These are phyloP conservation scores for Gonium pectorale DNA, from an alignment of 139 green algal genomes.

Conservation along the genomic window DNA sequence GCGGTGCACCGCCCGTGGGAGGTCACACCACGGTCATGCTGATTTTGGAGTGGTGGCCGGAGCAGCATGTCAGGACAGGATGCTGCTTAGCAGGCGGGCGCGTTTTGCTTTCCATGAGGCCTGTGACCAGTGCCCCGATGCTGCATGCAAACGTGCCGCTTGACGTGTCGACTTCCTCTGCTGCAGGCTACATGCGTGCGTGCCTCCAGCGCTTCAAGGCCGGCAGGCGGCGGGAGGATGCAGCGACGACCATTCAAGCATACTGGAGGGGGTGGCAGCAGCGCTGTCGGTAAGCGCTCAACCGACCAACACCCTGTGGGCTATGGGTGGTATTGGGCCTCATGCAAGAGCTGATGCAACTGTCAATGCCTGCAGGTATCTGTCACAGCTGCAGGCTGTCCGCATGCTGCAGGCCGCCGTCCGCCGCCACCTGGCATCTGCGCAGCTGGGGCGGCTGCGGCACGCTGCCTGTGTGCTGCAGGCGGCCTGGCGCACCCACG, in stretches of 20 bases:
- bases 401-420: conserved; percentile 9
- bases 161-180: too few relatives aligned
- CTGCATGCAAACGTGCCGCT: too few relatives aligned
- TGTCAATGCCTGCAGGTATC: conserved; percentile 17
- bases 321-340: too few relatives aligned
- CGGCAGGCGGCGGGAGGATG: neutral
- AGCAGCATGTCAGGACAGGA: too few relatives aligned
- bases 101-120: conserved; percentile 38
- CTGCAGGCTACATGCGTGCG: conserved; percentile 50
- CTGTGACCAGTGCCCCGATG: neutral
- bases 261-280: neutral
- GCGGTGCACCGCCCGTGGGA: too few relatives aligned
- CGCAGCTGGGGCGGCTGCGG: neutral
- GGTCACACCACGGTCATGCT: too few relatives aligned
- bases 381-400: neutral
- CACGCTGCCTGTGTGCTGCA: conserved; percentile 48
- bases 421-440: neutral
- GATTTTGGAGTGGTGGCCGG: too few relatives aligned
- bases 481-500: conserved; percentile 53
- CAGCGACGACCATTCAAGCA: conserved; percentile 26
- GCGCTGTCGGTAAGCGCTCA: conserved; percentile 5
- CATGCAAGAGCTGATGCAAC: too few relatives aligned
- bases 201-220: conserved; percentile 61
- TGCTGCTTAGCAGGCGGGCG: too few relatives aligned
- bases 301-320: too few relatives aligned